A percentile compares a stretch with the other conserved stretches of the same genome.
These are phyloP conservation scores for Syzygium aromaticum DNA, from an alignment of 345 rosid species.

Conservation along the genomic window DNA sequence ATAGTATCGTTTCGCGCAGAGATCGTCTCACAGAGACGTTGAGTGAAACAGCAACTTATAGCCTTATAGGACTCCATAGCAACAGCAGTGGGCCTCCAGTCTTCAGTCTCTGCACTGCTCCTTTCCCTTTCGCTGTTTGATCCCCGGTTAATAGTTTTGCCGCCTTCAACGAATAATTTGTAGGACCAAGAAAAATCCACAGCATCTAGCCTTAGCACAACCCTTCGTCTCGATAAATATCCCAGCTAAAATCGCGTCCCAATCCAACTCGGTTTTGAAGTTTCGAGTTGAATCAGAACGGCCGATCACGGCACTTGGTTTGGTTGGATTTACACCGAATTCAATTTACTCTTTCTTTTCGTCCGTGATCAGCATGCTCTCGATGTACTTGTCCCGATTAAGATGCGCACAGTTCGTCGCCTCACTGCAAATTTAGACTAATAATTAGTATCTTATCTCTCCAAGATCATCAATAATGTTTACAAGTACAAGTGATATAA, in stretches of 20 bases:
- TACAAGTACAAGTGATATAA: not conserved
- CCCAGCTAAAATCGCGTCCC: not conserved
- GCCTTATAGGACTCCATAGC: not conserved
- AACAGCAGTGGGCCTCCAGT: not conserved
- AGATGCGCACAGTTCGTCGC: fast-evolving
- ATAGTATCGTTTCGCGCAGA: not conserved
- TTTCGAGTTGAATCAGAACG: not conserved
- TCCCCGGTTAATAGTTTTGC: not conserved
- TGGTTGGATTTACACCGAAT: not conserved
- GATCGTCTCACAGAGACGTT: not conserved
- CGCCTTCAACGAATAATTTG: not conserved
- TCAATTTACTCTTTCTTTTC: not conserved
- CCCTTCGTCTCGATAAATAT: not conserved
- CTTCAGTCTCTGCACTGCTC: not conserved
- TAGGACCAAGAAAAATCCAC: not conserved
- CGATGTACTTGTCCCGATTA: fast-evolving
- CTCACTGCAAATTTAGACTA: not conserved
- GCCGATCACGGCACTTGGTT: not conserved
- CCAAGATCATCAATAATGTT: not conserved
- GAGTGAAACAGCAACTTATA: not conserved
- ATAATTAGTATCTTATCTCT: not conserved
- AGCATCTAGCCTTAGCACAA: not conserved
- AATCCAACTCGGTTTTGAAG: not conserved
- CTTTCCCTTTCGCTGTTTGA: not conserved
- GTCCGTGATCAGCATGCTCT: not conserved